Percentiles rank a stretch among this genome's conserved stretches.
Evolutionary conservation across 495 filamentous ascomycete species (phyloP).

Genomic region (Acidiella bohemica): DNA sequence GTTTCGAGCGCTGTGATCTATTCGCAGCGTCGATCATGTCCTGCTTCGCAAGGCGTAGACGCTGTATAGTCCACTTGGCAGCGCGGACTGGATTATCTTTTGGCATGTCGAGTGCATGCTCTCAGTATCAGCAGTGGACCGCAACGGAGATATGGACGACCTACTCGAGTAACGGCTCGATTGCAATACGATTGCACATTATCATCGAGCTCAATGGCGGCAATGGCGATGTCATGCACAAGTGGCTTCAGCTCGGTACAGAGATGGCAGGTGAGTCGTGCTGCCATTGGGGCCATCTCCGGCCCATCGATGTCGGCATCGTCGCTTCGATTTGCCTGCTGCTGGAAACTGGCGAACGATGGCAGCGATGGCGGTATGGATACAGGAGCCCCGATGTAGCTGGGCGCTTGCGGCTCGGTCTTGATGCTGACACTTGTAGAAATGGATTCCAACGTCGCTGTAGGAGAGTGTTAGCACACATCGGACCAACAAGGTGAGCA

Average conservation of each 20-base stretch:
- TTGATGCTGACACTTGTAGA: not conserved
- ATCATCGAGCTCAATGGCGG: conserved; percentile 8
- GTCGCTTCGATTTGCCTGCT: conserved; percentile 5
- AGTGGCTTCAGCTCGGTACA: conserved; percentile 11
- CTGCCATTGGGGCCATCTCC: conserved; percentile 10
- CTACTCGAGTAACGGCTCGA: conserved; percentile 5
- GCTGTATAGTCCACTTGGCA: conserved; percentile 14
- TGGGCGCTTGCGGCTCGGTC: not conserved
- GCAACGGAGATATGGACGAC: not conserved
- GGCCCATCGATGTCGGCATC: conserved; percentile 10
- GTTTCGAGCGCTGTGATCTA: not conserved
- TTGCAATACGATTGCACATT: conserved; percentile 7
- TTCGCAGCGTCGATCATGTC: conserved; percentile 6
- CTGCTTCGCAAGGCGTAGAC: conserved; percentile 3
- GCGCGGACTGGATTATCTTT: conserved; percentile 2
- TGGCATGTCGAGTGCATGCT: conserved; percentile 5
- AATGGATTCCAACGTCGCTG: no score
- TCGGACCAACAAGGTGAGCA: no score
- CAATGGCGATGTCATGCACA: conserved; percentile 11
- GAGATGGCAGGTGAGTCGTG: conserved; percentile 3
- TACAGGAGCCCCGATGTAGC: not conserved
- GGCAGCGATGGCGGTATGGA: conserved; percentile 7
- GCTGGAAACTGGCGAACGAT: conserved; percentile 13
- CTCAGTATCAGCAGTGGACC: not conserved
- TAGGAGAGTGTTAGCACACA: no score